Evolutionary conservation across 768 basidiomycete genomes (phyloP).

Genomic region (Suillus tomentosus): DNA sequence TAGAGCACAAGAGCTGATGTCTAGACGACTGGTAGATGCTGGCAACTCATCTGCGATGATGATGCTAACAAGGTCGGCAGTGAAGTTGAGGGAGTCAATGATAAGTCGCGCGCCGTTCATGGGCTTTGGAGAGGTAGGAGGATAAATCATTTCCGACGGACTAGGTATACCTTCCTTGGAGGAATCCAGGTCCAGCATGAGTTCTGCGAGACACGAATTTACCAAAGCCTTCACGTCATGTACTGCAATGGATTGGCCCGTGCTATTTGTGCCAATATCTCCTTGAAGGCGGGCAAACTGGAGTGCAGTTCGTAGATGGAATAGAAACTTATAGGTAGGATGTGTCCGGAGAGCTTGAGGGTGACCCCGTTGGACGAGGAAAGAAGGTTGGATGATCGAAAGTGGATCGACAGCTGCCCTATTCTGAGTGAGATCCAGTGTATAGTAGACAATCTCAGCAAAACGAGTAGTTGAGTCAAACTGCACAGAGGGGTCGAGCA

Average conservation of each 20-base stretch:
- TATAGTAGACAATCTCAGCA: slow-evolving; percentile 28
- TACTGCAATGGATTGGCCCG: slow-evolving; percentile 15
- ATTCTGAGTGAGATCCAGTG: slow-evolving; percentile 49
- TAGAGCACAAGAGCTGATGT: slow-evolving; percentile 17
- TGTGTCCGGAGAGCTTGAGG: slow-evolving; percentile 71
- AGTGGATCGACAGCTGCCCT: slow-evolving; percentile 67
- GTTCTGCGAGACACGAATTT: slow-evolving; percentile 37
- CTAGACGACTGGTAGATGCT: slow-evolving; percentile 21
- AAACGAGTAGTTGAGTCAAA: slow-evolving; percentile 1
- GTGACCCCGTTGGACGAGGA: slow-evolving; percentile 73
- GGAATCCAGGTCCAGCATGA: slow-evolving; percentile 47
- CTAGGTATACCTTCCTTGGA: slow-evolving; percentile 29
- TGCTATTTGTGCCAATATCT: slow-evolving; percentile 11
- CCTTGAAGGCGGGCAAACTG: slow-evolving; percentile 30
- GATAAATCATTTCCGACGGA: slow-evolving; percentile 27
- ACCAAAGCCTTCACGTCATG: slow-evolving; percentile 40
- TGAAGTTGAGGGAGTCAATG: slow-evolving; percentile 22
- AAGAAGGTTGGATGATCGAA: slow-evolving; percentile 83
- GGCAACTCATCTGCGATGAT: slow-evolving; percentile 15
- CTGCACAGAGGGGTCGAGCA: background rate
- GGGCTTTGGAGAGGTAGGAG: slow-evolving; percentile 13
- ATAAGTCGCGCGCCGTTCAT: slow-evolving; percentile 8
- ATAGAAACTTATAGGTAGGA: slow-evolving; percentile 72
- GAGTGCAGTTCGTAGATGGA: slow-evolving; percentile 72
- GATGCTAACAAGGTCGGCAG: slow-evolving; percentile 15